Base-by-base conservation (phyloP, 2,329 filamentous ascomycete species). In the Bipolaris victoriae region DNA sequence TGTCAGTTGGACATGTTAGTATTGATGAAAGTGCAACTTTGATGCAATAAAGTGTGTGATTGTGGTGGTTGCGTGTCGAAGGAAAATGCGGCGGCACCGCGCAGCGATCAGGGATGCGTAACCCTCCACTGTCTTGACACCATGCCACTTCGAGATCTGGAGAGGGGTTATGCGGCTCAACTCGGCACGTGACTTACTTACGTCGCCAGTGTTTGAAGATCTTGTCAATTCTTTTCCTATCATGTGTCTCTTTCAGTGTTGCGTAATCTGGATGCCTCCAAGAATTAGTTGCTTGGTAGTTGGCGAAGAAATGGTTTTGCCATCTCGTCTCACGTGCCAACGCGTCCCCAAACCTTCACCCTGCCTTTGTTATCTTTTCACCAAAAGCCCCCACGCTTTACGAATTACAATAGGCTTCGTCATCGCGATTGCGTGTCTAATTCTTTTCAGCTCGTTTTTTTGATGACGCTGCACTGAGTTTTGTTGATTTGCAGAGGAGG, bases 71-170 rank as follows among this genome's bases (percentile, higher is more conserved):
- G 16, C 43, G 57, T 63, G 64, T 60, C 55, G 64, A 55, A 64
- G 59, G 40, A 50, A 63, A 58, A 60, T 59, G 57, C 55, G 58
- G 62, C 52, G 62, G 60, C 54, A 59, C 45, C 57, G 61, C 62
- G 67, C 66, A 59, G 65, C 59, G 58, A 64, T 63, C 60, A 62
- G 62, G 67, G 57, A 62, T 67, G 65, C 61, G 60, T 62, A 61
- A 65, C 41, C 57, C 60, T 63, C 56, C 53, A 59, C 35, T 9
- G 41, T 54, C 46, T 57, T 49, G 51, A 49, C 60, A 58, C 67
- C 66, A 71, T 68, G 60, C 66, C 57, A 41, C 58, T 66, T 60
- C 43, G 58, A 60, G 58, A 47, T 20, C 13, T 26, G 7, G 40
- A 36, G 57, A 53, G 59, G 52, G 56, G 53, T 52, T 47, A 33